Conservation (phyloP, 352 stramenopile species). For the Pythium sp. region DNA sequence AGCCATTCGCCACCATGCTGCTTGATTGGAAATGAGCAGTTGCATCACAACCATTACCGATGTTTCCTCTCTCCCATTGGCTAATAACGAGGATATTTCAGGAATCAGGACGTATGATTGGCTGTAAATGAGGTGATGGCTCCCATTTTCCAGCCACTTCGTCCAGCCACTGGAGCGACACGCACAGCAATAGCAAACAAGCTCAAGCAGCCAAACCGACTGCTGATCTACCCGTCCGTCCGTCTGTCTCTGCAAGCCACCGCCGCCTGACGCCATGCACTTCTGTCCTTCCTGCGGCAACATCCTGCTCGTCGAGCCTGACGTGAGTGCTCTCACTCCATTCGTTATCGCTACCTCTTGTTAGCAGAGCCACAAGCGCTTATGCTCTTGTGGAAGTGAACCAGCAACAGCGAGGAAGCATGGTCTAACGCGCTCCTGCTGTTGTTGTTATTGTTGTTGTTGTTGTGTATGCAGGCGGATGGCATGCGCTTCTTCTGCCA, state of each 20-base stretch:
- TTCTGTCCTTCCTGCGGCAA: slow-evolving; percentile 91
- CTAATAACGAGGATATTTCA: slow-evolving; percentile 5
- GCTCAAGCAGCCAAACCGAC: neutral
- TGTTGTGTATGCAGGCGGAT: slow-evolving; percentile 47
- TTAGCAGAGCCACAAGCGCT: slow-evolving; percentile 3
- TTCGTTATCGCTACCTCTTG: slow-evolving; percentile 13
- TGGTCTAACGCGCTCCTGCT: neutral
- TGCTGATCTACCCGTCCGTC: neutral
- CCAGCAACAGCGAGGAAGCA: neutral
- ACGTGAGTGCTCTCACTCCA: slow-evolving; percentile 33
- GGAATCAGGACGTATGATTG: slow-evolving; percentile 7
- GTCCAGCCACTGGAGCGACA: slow-evolving; percentile 11
- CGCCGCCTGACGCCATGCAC: slow-evolving; percentile 48
- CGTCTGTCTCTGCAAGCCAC: neutral
- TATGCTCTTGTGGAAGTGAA: neutral
- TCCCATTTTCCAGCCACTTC: slow-evolving; percentile 1
- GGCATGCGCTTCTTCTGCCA: slow-evolving; percentile 91
- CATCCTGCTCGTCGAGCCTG: slow-evolving; percentile 87
- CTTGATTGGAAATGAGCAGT: slow-evolving; percentile 5
- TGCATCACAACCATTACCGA: neutral
- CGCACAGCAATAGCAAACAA: neutral
- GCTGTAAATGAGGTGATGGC: neutral
- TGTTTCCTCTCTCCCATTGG: neutral
- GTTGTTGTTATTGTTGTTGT: neutral
- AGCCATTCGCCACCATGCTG: neutral